Evolutionary conservation across 345 rosid genomes (phyloP), one percentile per base, ranked within the genome.

Genomic region (Stellera chamaejasme): DNA sequence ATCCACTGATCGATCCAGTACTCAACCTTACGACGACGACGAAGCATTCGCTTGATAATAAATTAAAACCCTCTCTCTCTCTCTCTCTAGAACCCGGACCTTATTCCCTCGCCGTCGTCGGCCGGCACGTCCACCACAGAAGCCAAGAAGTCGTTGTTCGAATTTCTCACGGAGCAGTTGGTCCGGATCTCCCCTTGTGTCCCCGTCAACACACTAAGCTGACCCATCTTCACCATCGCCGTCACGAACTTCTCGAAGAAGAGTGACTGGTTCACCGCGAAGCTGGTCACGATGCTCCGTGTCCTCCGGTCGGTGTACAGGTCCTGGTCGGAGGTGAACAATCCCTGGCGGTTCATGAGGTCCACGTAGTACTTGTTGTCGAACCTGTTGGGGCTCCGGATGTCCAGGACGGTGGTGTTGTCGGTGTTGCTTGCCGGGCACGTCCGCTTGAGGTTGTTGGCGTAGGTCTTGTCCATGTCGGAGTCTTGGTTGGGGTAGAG

Each of bases 241-340:
- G 11, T 26, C 10, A 64, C 65, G 28, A 91, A 91, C 64, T 79
- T 69, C 56, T 88, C 87, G 1, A 83, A 91, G 72, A 91, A 91
- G 59, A 82, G 41, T 1, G 60, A 19, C 64, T 85, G 63, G 44
- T 91, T 27, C 8, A 67, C 61, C 1, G 95, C 96, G 56, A 82
- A 88, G 66, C 83, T 74, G 1, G 58, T 73, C 10, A 88, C 96
- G 2, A 85, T 77, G 26, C 56, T 73, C 69, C 74, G 76, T 2
- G 96, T 92, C 62, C 77, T 68, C 23, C 39, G 47, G 45, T 92
- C 74, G 7, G 69, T 64, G 75, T 82, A 92, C 56, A 92, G 43
- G 32, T 88, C 96, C 43, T 92, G 98, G 76, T 88, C 98, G 0
- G 96, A 92, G 1, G 90, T 83, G 67, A 92, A 83, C 36, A 88